Base-by-base conservation (phyloP, 2,329 filamentous ascomycete species). In the Fusarium sp. region DNA sequence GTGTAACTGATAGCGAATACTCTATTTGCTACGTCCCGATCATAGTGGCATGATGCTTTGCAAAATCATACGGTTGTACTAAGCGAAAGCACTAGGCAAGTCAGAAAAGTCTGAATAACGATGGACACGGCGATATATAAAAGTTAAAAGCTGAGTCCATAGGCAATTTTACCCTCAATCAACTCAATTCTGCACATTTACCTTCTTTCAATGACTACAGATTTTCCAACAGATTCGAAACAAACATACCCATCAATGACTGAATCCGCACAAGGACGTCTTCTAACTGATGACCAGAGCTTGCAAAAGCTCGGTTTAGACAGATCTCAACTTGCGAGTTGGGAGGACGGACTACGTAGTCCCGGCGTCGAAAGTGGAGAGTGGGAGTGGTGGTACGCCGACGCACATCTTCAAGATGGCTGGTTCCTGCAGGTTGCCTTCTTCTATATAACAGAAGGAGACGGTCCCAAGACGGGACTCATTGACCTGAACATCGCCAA, bases 301-400 rank as follows among this genome's bases (percentile, higher is more conserved):
- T 41, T 54, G 21, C 19, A 39, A n/a, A 41, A 41, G 21, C 51
- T 54, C 19, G 35, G 25, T 10, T 6, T 29, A 38, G 33, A 29
- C 21, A 10, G 10, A 16, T n/a, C 35, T 10, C 4, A 29, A 14
- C 51, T 25, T 41, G 21, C 4, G 8, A 54, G 14, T 21, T 54
- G 21, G 51, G 35, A 54, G 14, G 25, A 54, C 11, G 51, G 25
- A 15, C 35, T 41, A 14, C 51, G 51, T 19, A 41, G 35, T 19
- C 51, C 25, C 15, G 35, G 10, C 12, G 11, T n/a, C 25, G 51
- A 54, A 29, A 41, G 35, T 7, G 35, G 51, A 19, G 35, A 54
- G 21, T 54, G 51, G 51, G 51, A 54, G 35, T 54, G 51, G 35
- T 41, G 51, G 51, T 54, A 54, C 3, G 51, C 51, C 21, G 51